phyloP scores from a whole-genome alignment of 768 basidiomycete species.

The Cystofilobasidium ferigula region DNA sequence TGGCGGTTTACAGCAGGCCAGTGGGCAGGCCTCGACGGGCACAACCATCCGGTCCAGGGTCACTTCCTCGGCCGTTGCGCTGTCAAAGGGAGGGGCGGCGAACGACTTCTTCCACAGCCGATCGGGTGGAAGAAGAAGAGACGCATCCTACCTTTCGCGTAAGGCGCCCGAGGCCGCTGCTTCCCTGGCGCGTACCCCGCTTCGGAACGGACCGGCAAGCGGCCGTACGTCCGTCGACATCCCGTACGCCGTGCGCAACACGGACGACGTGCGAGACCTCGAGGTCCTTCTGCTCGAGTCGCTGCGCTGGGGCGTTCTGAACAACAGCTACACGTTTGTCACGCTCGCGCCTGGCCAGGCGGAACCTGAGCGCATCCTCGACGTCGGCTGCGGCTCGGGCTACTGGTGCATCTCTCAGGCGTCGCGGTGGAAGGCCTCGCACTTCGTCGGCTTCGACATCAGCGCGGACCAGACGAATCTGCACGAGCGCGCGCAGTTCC shows the following conservation, averaged over 20 bases:
- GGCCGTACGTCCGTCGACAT: background rate
- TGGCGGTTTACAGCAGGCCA: background rate
- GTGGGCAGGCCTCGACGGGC: background rate
- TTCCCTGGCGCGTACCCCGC: background rate
- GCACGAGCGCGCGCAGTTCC: constrained; percentile 26
- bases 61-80: background rate
- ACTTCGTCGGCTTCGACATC: constrained; percentile 35
- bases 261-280: background rate
- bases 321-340: background rate
- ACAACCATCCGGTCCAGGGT: background rate
- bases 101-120: background rate
- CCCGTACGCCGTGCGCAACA: background rate
- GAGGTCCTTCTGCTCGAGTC: constrained; percentile 8
- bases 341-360: background rate
- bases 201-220: background rate
- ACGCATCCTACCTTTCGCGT: background rate
- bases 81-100: background rate
- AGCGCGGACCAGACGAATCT: constrained; percentile 33
- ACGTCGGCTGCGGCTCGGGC: constrained; percentile 13
- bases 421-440: background rate
- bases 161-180: background rate
- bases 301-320: background rate
- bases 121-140: background rate
- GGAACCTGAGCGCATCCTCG: background rate
- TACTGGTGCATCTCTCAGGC: constrained; percentile 10